Conservation (phyloP, 495 filamentous ascomycete genomes). For the Staphylotrichum longicolle region DNA sequence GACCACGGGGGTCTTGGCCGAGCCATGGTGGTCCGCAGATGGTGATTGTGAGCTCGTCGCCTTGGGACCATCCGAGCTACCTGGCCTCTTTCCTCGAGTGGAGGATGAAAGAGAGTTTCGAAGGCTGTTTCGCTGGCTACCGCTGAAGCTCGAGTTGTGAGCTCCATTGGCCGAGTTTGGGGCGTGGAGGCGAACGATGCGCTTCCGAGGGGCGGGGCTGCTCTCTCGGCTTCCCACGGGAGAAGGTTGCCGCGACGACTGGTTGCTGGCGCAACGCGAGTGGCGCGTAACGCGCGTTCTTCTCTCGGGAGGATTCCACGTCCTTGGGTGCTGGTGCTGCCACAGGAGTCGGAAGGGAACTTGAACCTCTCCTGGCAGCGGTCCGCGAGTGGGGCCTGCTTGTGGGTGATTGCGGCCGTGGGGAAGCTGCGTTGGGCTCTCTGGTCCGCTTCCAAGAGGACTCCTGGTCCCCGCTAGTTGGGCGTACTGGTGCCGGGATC, state of each 20-base stretch:
- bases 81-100: slow-evolving; percentile 37
- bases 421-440: neutral
- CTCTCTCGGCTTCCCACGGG: slow-evolving; percentile 1
- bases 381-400: slow-evolving; percentile 1
- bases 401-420: neutral
- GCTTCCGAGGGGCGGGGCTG: slow-evolving; percentile 43
- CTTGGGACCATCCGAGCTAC: slow-evolving; percentile 36
- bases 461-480: slow-evolving; percentile 11
- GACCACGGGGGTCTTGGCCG: slow-evolving; percentile 63
- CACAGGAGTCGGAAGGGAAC: slow-evolving; percentile 2
- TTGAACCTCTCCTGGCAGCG: slow-evolving; percentile 8
- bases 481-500: slow-evolving; percentile 1
- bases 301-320: neutral
- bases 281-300: neutral
- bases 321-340: neutral
- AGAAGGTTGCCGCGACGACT: neutral
- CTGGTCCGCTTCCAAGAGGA: slow-evolving; percentile 1
- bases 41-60: slow-evolving; percentile 25
- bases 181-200: slow-evolving; percentile 60
- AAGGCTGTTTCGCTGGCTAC: slow-evolving; percentile 34
- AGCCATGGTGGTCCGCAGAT: slow-evolving; percentile 29
- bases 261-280: neutral
- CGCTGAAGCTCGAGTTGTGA: slow-evolving; percentile 23
- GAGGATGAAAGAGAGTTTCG: slow-evolving; percentile 40
- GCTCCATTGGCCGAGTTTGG: slow-evolving; percentile 32